Evolutionary conservation across 176 grass and related monocot species (phyloP).

Genomic region (Aegilops tauschii): DNA sequence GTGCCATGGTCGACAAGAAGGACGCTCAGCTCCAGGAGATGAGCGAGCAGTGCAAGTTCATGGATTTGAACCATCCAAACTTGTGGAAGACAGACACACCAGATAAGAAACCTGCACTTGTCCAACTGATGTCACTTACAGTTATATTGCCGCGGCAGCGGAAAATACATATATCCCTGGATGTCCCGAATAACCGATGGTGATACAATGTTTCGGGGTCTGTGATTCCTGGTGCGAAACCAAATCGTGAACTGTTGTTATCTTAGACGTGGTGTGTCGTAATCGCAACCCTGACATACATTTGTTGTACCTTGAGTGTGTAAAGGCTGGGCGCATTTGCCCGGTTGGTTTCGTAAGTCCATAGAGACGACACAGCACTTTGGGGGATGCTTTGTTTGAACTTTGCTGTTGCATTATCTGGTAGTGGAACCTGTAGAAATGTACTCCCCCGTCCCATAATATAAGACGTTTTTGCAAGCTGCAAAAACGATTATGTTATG

Average conservation of each 20-base stretch:
- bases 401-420: too few relatives aligned
- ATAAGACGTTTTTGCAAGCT: too few relatives aligned
- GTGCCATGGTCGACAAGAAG: conserved; percentile 78
- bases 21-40: conserved; percentile 71
- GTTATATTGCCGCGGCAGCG: background rate
- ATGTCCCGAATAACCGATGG: background rate
- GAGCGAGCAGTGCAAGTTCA: conserved; percentile 98
- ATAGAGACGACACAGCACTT: background rate
- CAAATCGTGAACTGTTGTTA: conserved; percentile 3
- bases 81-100: background rate
- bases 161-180: background rate
- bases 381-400: too few relatives aligned
- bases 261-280: conserved; percentile 4
- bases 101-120: background rate
- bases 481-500: too few relatives aligned
- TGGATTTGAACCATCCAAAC: conserved; percentile 56
- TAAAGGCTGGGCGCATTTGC: background rate
- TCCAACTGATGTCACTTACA: conserved; percentile 35
- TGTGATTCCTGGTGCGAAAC: background rate
- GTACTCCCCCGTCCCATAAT: too few relatives aligned
- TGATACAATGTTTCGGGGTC: background rate
- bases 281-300: conserved; percentile 12
- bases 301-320: conserved; percentile 12
- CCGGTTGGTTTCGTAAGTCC: background rate
- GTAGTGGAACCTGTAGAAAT: too few relatives aligned